Evolutionary conservation across 225 moss, liverwort and hornwort genomes (phyloP), one percentile per base, ranked within the genome.

Genomic region (Sphagnum tenellum): DNA sequence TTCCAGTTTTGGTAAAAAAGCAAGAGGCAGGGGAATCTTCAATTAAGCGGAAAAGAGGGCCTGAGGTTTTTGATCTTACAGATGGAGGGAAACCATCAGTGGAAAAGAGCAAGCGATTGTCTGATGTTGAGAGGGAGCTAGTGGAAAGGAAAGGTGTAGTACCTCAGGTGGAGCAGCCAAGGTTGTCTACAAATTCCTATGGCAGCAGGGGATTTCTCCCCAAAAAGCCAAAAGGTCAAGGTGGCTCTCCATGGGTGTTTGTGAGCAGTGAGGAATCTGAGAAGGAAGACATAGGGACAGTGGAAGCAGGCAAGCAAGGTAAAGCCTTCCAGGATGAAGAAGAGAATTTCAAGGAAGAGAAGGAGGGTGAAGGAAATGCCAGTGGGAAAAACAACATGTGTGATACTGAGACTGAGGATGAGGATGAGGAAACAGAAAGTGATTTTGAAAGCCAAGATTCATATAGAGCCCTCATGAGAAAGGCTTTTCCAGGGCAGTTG

Each of bases 111-210:
- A 65, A 45, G 45, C 50, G 50, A 9, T 8, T 53, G 44, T 52
- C 64, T 12, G 52, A 65, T 45, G 51, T 45, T 55, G 64, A 53
- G 10, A 55, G 45, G 44, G 54, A 65, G 52, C 9, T 61, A 9
- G 9, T 61, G 8, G 61, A 61, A 8, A 47, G 45, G 11, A 9
- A 48, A 45, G 8, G 61, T 2, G 47, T 11, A 9, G 3, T 46
- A 11, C 5, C 47, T 1, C 64, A 53, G 44, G 50, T 44, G 7
- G 14, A 52, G 53, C 14, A 9, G 10, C 64, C 14, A 65, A 52
- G 14, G 13, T 65, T 4, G 5, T 29, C 51, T 29, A 65, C 14
- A 44, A 12, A 13, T 8, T 49, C 48, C n/a, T 5, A 58, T 14
- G 48, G 5, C 12, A 29, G 8, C 9, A 46, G 10, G 46, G 61